Base-by-base conservation (phyloP, 495 filamentous ascomycete genomes). In the Melanomma pulvis-pyrius region DNA sequence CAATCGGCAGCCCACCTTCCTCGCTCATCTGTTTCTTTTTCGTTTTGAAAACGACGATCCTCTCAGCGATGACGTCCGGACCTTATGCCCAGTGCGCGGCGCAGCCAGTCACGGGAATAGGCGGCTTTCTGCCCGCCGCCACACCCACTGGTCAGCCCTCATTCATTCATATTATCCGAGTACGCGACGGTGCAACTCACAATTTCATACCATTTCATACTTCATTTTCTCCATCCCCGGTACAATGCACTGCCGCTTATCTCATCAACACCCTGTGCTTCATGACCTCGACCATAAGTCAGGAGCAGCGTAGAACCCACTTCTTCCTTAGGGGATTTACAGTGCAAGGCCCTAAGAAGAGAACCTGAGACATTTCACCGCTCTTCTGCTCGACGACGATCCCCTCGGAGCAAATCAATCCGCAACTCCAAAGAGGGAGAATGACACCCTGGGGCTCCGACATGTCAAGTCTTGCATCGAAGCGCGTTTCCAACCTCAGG, bases 351-450 rank as follows among this genome's bases (percentile, higher is more conserved):
- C 25, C 61, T 26, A 29, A 29, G 22, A 39, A 7, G n/a, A 12
- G 19, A n/a, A 56, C 46, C 57, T 21, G 19, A 41, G 21, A 50
- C 6, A 50, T 50, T 50, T 61, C 63, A 67, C 63, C 63, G 63
- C 63, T 61, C 19, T 55, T 67, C 57, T 67, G 55, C 49, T 52
- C 30, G 13, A 32, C 24, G 63, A 54, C 49, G 63, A 66, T 66
- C 63, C 51, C 61, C 28, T n/a, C 39, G 50, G 22, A 54, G 32
- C 34, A 46, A 28, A 28, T 13, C 55, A 39, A 58, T 34, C 21
- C 30, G 30, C 34, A 41, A 46, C 30, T 58, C n/a, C 22, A 46
- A 17, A 17, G 36, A 17, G 25, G 12, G 21, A 44, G 39, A 44
- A n/a, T 17, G 39, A 44, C 39, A 44, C 30, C 30, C 30, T 34